Evolutionary conservation across 2,329 filamentous ascomycete genomes (phyloP).

Genomic region (Colletotrichum euphorbiae): DNA sequence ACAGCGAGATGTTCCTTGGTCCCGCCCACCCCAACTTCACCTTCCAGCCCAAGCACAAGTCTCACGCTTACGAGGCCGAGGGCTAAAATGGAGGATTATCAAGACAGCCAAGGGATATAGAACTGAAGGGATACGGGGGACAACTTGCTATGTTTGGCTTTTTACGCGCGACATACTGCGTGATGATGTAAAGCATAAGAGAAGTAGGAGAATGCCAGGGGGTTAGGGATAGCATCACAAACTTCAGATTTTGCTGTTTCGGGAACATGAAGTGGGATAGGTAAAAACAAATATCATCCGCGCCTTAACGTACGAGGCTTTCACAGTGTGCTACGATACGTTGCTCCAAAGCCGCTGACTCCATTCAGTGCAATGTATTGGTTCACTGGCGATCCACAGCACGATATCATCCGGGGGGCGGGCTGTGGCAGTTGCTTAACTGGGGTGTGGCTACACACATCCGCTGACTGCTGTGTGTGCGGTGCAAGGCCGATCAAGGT

Average conservation of each 20-base stretch:
- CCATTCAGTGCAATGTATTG: no score
- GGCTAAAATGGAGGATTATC: constrained; percentile 55
- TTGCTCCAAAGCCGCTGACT: no score
- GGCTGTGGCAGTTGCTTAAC: no score
- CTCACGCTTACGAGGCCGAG: constrained; percentile 86
- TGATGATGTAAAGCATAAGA: not conserved
- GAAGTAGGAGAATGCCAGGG: not conserved
- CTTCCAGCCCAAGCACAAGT: constrained; percentile 98
- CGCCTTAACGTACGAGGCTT: not conserved
- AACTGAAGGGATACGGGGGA: not conserved
- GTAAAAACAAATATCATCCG: not conserved
- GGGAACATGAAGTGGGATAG: not conserved
- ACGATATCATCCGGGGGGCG: no score
- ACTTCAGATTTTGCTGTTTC: not conserved
- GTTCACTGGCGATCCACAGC: no score
- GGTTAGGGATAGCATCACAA: not conserved
- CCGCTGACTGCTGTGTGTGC: no score
- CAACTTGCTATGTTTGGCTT: not conserved
- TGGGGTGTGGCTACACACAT: no score
- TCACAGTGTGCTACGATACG: no score
- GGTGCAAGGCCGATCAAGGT: no score
- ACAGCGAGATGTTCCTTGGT: constrained; percentile 96
- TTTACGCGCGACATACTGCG: not conserved
- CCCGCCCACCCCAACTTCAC: constrained; percentile 90
- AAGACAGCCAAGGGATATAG: not conserved